Conservation (phyloP, 73 alveolate species). For the Tetrahymena borealis region DNA sequence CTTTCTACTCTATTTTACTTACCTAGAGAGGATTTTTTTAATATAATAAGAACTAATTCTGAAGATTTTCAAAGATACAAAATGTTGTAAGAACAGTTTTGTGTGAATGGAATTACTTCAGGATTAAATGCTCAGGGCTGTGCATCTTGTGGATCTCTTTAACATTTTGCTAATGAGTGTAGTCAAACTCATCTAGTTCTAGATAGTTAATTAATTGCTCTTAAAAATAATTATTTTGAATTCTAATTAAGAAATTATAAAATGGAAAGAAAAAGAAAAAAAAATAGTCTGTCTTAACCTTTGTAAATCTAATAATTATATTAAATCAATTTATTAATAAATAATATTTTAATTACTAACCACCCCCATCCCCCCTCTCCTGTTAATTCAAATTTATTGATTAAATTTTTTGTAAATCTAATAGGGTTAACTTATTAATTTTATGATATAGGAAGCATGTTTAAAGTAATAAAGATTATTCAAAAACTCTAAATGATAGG, state of each 20-base stretch:
- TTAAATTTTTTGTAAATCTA: not conserved
- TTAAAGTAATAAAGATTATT: not conserved
- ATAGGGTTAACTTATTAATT: not conserved
- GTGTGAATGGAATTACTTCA: not conserved
- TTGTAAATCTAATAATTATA: not conserved
- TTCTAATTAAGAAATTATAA: not conserved
- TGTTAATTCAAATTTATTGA: too few relatives aligned
- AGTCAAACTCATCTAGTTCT: not conserved
- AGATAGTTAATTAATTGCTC: not conserved
- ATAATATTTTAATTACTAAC: too few relatives aligned
- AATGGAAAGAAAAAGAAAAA: not conserved
- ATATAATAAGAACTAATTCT: not conserved
- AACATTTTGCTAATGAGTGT: not conserved
- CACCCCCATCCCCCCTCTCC: too few relatives aligned
- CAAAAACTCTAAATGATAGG: not conserved
- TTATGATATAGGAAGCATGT: not conserved
- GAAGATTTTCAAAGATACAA: slow-evolving; percentile 22
- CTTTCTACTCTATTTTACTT: slow-evolving; percentile 3
- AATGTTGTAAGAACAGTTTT: not conserved
- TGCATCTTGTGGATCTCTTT: not conserved
- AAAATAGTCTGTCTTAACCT: not conserved
- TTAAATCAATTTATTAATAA: not conserved
- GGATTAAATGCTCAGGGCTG: not conserved
- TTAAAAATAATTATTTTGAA: not conserved
- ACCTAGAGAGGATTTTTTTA: slow-evolving; percentile 10